Conservation (phyloP, 2,329 filamentous ascomycete species). For the Fusarium marasasianum region DNA sequence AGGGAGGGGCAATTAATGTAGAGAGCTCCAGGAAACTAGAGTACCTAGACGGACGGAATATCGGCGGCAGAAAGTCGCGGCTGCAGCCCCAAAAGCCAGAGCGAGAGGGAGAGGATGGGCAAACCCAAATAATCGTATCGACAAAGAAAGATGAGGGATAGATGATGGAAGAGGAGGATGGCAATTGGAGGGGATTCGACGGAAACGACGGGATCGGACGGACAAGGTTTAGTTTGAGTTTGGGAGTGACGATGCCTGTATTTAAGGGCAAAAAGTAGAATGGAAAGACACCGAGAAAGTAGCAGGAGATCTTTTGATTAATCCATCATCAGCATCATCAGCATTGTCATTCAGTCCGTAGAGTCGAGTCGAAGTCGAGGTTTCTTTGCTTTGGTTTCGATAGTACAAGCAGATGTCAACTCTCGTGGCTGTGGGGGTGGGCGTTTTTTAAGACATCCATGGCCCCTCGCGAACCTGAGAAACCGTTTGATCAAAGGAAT, state of each 20-base stretch:
- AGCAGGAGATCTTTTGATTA: neutral
- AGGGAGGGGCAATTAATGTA: constrained; percentile 28
- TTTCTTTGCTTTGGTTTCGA: constrained; percentile 5
- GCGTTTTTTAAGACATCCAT: constrained; percentile 32
- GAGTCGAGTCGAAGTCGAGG: neutral
- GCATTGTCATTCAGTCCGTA: constrained; percentile 1
- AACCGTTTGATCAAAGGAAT: constrained; percentile 27
- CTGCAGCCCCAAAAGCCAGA: neutral
- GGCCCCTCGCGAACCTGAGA: constrained; percentile 30
- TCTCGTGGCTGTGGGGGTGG: constrained; percentile 30
- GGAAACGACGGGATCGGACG: constrained; percentile 40
- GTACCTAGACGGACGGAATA: neutral
- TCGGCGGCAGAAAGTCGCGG: constrained; percentile 25
- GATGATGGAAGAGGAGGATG: constrained; percentile 18
- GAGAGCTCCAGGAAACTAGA: neutral
- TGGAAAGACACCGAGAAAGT: neutral
- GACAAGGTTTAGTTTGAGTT: constrained; percentile 39
- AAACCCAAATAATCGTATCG: constrained; percentile 30
- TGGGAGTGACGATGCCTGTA: constrained; percentile 9
- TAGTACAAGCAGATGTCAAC: constrained; percentile 2
- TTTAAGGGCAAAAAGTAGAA: neutral
- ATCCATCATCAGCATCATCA: neutral
- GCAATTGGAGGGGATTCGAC: constrained; percentile 35
- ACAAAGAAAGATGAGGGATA: constrained; percentile 14
- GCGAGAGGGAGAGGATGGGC: neutral